Percentiles rank a stretch among this genome's conserved stretches.
Evolutionary conservation across 352 stramenopile genomes (phyloP).

Genomic region (Phytophthora melonis): DNA sequence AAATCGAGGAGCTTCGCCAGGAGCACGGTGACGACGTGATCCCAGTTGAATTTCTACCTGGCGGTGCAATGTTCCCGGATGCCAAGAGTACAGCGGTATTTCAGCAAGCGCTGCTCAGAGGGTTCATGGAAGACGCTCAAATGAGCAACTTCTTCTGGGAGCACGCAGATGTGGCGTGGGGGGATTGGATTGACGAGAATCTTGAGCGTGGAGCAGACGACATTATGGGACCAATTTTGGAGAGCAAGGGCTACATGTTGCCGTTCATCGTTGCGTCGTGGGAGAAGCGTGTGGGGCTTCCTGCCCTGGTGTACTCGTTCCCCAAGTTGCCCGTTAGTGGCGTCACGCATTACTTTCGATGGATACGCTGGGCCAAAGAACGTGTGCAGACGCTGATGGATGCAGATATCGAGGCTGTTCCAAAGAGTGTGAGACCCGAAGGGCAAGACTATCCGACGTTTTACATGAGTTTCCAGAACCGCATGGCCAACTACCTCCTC

Average conservation of each 20-base stretch:
- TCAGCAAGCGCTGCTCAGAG: slow-evolving; percentile 57
- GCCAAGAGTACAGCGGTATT: slow-evolving; percentile 52
- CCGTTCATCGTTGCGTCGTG: slow-evolving; percentile 73
- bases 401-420: slow-evolving; percentile 43
- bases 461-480: slow-evolving; percentile 65
- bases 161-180: slow-evolving; percentile 61
- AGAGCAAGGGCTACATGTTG: slow-evolving; percentile 69
- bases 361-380: slow-evolving; percentile 78
- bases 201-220: slow-evolving; percentile 47
- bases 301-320: slow-evolving; percentile 60
- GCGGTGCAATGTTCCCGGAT: slow-evolving; percentile 58
- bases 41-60: slow-evolving; percentile 42
- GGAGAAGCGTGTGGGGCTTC: slow-evolving; percentile 53
- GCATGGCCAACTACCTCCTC: slow-evolving; percentile 56
- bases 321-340: slow-evolving; percentile 57
- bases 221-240: slow-evolving; percentile 60
- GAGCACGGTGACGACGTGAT: slow-evolving; percentile 26
- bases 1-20: slow-evolving; percentile 31
- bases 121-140: slow-evolving; percentile 66
- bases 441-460: slow-evolving; percentile 66
- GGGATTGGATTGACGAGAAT: slow-evolving; percentile 60
- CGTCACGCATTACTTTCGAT: slow-evolving; percentile 75
- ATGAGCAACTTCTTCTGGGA: slow-evolving; percentile 61
- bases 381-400: slow-evolving; percentile 61
- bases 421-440: slow-evolving; percentile 43